phyloP scores from a whole-genome alignment of 352 stramenopile genomes.

The Globisporangium sylvaticum region DNA sequence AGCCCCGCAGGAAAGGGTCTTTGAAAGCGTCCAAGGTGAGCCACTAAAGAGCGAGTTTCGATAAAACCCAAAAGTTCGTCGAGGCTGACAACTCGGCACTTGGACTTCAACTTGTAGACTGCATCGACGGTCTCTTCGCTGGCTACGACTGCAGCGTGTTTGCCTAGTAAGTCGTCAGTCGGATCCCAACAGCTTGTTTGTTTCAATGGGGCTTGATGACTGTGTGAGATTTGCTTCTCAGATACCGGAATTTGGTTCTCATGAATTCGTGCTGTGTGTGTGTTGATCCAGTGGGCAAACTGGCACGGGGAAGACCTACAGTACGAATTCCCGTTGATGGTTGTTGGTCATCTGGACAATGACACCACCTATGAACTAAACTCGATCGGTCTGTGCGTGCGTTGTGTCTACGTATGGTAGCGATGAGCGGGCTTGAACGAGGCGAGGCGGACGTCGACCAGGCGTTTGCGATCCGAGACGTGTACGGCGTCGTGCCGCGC shows the following conservation, averaged over 20 bases:
- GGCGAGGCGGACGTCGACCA: constrained; percentile 11
- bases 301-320: constrained; percentile 66
- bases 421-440: constrained; percentile 57
- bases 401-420: constrained; percentile 15
- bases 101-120: constrained; percentile 27
- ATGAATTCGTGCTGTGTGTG: neutral
- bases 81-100: too few species aligned
- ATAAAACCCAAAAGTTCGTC: too few species aligned
- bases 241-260: constrained; percentile 3
- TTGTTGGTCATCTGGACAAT: neutral
- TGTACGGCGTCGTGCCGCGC: constrained; percentile 53
- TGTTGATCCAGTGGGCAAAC: constrained; percentile 48
- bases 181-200: neutral
- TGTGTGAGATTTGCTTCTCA: neutral
- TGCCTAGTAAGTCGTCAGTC: constrained; percentile 41
- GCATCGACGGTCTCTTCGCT: constrained; percentile 49
- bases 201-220: neutral
- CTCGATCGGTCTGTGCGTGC: neutral
- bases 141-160: constrained; percentile 74
- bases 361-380: neutral
- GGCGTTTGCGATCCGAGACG: constrained; percentile 20
- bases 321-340: constrained; percentile 19
- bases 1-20: constrained; percentile 38
- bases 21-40: constrained; percentile 53
- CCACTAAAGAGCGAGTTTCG: neutral